Base-by-base conservation (phyloP, 2,329 filamentous ascomycete species). In the Xylariomycetidae sp. region DNA sequence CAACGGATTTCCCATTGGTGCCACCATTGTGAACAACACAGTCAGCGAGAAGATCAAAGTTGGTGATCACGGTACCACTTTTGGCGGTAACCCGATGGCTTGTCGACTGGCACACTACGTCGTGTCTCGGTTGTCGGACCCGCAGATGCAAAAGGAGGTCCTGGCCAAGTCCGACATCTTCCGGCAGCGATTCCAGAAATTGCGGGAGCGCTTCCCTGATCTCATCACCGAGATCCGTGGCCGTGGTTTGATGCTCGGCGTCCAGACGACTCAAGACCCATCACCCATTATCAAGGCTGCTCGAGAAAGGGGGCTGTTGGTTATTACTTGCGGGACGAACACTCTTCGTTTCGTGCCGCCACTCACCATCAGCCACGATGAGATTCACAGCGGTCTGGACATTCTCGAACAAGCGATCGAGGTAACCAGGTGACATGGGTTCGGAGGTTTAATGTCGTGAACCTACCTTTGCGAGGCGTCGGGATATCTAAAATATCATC, bases 1-100 rank as follows among this genome's bases (percentile, higher is more conserved):
- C 12, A 98, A 98, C 54, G 92, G 92, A 5, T 90, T 95, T 60
- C 92, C 92, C 29, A 89, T 98, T 46, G 92, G 87, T 31, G 92
- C 92, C 6, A 85, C 83, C 4, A 74, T 76, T 32, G 70, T 74
- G 22, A 73, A 66, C 44, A 53, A 53, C 35, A 65, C 70, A 16
- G 85, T 93, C 2, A 79, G 77, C 18, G 72, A 80, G 32, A 79
- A 80, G 50, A 74, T 76, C 48, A 64, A 68, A 47, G 58, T 72
- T 19, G 86, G 89, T 38, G 89, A 95, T 58, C 89, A 95, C 61
- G 89, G 89, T 31, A 95, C 89, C 12, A 95, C 89, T 0, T 95
- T 94, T 51, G 89, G 89, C 35, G 89, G 89, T 25, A 95, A 95
- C 64, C 89, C 89, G 6, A 72, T 95, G 24, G 88, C 84, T 3